Conservation (phyloP, 2,329 filamentous ascomycete species). For the Colletotrichum sojae region DNA sequence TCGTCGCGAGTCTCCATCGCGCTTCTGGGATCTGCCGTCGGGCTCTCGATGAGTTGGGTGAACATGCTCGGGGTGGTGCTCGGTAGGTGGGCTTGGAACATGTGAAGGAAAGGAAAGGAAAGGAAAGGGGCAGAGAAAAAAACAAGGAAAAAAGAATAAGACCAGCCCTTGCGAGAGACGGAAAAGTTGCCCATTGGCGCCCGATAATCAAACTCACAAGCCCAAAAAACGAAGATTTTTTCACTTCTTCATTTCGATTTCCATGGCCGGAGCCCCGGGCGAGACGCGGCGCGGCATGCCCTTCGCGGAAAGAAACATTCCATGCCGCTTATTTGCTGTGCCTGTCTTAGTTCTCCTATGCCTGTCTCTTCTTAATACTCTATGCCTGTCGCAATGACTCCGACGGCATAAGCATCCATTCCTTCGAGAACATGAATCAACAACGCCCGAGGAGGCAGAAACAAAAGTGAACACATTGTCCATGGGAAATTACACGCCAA, state of each 20-base stretch:
- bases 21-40: not conserved
- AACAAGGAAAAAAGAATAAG: conserved; percentile 9
- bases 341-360: no score
- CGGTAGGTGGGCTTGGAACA: not conserved
- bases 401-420: no score
- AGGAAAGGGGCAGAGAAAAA: not conserved
- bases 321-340: no score
- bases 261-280: conserved; percentile 36
- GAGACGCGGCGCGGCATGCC: no score
- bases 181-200: conserved; percentile 19
- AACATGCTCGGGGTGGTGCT: not conserved
- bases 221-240: conserved; percentile 13
- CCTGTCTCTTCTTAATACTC: no score
- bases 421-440: not conserved
- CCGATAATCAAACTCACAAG: conserved; percentile 35
- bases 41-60: not conserved
- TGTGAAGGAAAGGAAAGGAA: not conserved
- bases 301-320: not conserved
- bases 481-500: conserved; percentile 14
- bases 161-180: no score
- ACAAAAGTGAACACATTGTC: conserved; percentile 4
- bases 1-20: not conserved
- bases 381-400: no score
- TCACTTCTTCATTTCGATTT: conserved; percentile 26
- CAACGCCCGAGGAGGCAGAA: not conserved